Percentiles rank a stretch among this genome's conserved stretches.
Conservation (phyloP, 2,329 filamentous ascomycete genomes). For the Trichoderma semiorbis region DNA sequence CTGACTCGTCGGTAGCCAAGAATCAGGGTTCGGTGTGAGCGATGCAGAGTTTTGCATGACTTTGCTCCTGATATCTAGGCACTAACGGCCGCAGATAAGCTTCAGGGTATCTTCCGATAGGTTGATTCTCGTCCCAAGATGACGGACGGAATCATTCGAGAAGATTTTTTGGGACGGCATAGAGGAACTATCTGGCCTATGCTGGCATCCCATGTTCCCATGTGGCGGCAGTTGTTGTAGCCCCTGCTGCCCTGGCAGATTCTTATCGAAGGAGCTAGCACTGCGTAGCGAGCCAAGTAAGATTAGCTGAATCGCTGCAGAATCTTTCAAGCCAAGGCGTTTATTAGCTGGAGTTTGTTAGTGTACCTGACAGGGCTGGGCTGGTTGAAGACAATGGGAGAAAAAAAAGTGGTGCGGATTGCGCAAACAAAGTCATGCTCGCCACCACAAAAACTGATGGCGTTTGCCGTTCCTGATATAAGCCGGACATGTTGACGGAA, state of each 20-base stretch:
- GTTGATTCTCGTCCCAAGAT: neutral
- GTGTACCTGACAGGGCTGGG: neutral
- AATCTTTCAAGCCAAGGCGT: neutral
- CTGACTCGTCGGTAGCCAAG: neutral
- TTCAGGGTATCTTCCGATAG: neutral
- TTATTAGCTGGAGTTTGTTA: neutral
- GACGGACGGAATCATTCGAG: neutral
- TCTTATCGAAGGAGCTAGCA: slow-evolving; percentile 5
- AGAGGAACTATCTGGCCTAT: neutral
- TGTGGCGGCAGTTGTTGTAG: neutral
- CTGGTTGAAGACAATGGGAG: neutral
- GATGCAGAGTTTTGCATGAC: slow-evolving; percentile 9
- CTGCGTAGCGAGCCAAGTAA: neutral
- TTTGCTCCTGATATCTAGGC: slow-evolving; percentile 7
- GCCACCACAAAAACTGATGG: neutral
- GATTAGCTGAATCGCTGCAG: neutral
- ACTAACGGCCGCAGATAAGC: neutral
- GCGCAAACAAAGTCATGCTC: neutral
- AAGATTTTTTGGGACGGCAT: neutral
- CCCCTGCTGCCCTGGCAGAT: neutral
- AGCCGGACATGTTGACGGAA: neutral
- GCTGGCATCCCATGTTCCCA: neutral
- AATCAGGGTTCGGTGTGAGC: neutral
- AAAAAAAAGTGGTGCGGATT: slow-evolving; percentile 8
- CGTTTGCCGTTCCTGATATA: slow-evolving; percentile 10